Base-by-base conservation (phyloP, 2,329 filamentous ascomycete species). In the Hymenoscyphus salicellus region DNA sequence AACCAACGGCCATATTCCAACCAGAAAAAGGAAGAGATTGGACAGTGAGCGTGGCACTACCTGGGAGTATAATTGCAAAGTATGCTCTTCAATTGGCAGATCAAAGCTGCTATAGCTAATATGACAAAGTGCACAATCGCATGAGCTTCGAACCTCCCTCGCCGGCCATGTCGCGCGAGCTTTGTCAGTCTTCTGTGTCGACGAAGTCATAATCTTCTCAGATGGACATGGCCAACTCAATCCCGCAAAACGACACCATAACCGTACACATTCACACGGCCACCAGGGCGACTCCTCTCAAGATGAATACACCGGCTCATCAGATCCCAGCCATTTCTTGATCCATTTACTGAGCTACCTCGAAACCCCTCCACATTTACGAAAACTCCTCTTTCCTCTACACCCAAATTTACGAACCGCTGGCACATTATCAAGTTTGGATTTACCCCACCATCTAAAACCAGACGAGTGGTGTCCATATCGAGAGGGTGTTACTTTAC, bases 381-480 rank as follows among this genome's bases (percentile, higher is more conserved):
- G 91, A 71, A 88, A 88, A 74, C 78, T 83, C 1, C 81, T 96
- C 3, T 94, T 96, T 71, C 88, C 89, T 0, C 80, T 93, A 67
- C 92, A 96, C 73, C 87, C 90, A 10, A 93, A 96, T 74, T 81
- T 96, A 52, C 82, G 86, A 46, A 86, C 86, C 14, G 91, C 90
- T 46, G 91, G 91, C 7, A 82, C 88, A 46, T 79, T 96, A 32
- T 90, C 90, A 0, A 91, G 86, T 72, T 79, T 96, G 63, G 92
- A 96, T 75, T 92, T 95, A 83, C 92, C 92, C 17, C 91, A 94
- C 75, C 92, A 96, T 77, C 82, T 93, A 8, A 84, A 90, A 68
- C 83, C 84, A 16, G 85, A 89, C 62, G 91, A 96, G 73, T 93
- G 89, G 87, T 87, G 92, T 68, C 84, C 85, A 17, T 96, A 91